These are phyloP conservation scores for Candida ipomoeae DNA, from an alignment of 805 yeast genomes.

Conservation along the genomic window DNA sequence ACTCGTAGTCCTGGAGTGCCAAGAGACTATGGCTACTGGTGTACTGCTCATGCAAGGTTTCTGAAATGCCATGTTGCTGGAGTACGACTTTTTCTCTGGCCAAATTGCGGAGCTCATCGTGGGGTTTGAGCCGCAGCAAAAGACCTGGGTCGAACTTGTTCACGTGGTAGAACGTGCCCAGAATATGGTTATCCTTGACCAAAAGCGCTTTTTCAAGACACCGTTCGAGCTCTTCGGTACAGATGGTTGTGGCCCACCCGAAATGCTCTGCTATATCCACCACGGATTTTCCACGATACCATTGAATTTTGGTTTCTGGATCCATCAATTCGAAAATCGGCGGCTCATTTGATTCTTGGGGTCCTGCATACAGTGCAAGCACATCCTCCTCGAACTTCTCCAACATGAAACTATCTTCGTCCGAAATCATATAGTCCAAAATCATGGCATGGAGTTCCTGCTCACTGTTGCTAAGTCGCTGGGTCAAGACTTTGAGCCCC, in stretches of 20 bases:
- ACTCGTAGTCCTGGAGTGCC: conserved; percentile 9
- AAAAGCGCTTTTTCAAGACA: conserved; percentile 55
- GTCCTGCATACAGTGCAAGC: conserved; percentile 6
- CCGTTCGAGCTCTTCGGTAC: conserved; percentile 58
- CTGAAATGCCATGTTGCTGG: conserved; percentile 11
- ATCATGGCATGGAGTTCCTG: conserved; percentile 22
- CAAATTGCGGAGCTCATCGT: conserved; percentile 1
- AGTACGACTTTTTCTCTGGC: conserved; percentile 9
- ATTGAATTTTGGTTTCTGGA: too few species aligned
- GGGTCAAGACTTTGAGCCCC: conserved; percentile 33
- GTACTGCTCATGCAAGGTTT: conserved; percentile 5
- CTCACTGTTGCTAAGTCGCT: conserved; percentile 21
- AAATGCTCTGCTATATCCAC: conserved; percentile 46
- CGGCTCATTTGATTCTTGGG: too few species aligned
- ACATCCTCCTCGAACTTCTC: conserved; percentile 23
- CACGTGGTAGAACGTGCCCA: conserved; percentile 60
- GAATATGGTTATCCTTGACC: conserved; percentile 63
- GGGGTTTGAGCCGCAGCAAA: conserved; percentile 7
- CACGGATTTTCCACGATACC: conserved; percentile 19
- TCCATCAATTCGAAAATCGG: too few species aligned
- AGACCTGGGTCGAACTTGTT: conserved; percentile 30
- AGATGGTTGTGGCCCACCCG: conserved; percentile 63
- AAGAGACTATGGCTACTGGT: conserved; percentile 3
- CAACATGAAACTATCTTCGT: conserved; percentile 23
- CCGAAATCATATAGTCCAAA: conserved; percentile 20